phyloP scores from a whole-genome alignment of 164 flowering plant species.

The Kingdonia uniflora region DNA sequence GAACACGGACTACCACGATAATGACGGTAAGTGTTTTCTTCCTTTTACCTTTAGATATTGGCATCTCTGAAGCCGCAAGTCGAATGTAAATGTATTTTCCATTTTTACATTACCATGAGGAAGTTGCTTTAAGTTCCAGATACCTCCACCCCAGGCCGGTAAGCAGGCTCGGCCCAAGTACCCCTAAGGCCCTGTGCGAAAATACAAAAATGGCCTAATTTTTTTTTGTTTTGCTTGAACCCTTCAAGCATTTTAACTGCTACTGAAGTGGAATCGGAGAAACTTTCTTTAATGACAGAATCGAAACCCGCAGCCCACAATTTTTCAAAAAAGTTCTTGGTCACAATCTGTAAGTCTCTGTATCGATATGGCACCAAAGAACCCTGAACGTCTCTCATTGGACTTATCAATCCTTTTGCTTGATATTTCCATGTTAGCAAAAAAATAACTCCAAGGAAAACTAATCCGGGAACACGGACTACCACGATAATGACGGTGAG shows the following conservation, averaged over 20 bases:
- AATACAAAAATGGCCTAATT: no score
- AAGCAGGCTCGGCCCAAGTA: no score
- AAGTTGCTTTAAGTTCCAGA: background rate
- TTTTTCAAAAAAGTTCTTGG: conserved; percentile 42
- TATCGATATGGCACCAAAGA: conserved; percentile 32
- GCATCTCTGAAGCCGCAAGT: background rate
- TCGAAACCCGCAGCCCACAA: conserved; percentile 54
- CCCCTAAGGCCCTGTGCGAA: no score
- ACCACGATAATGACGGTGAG: background rate
- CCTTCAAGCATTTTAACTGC: conserved; percentile 55
- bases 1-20: background rate
- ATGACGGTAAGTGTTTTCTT: background rate
- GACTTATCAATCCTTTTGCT: conserved; percentile 6
- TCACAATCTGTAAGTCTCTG: conserved; percentile 32
- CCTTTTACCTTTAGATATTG: background rate
- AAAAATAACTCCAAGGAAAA: conserved; percentile 6
- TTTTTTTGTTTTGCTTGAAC: conserved; percentile 29
- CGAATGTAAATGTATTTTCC: background rate
- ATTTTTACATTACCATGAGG: background rate
- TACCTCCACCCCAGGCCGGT: conserved; percentile 10
- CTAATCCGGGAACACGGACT: background rate
- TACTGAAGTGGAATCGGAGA: conserved; percentile 32
- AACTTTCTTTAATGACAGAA: conserved; percentile 44
- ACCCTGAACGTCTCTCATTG: conserved; percentile 22
- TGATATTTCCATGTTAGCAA: conserved; percentile 8